Conservation (phyloP, 108 stramenopile genomes). For the Nitzschia putrida region DNA sequence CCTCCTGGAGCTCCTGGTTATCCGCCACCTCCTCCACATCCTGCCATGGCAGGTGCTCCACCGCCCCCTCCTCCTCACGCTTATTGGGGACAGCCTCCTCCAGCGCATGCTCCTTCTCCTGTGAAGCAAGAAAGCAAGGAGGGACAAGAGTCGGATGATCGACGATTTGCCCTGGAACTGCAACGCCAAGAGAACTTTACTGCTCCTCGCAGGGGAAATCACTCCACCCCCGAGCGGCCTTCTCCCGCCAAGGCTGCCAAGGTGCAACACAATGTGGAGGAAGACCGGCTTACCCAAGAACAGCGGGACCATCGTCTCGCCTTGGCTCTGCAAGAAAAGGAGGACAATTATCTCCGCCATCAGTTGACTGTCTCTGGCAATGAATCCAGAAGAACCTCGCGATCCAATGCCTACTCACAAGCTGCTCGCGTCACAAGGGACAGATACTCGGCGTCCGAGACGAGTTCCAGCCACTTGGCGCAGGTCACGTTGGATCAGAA, state of each 20-base stretch:
- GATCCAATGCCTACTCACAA: conserved; percentile 27
- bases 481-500: neutral
- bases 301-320: conserved; percentile 30
- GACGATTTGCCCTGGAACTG: conserved; percentile 68
- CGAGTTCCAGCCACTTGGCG: conserved; percentile 7
- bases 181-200: conserved; percentile 75
- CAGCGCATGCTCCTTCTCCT: neutral
- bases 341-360: conserved; percentile 7
- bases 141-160: conserved; percentile 68
- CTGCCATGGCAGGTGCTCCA: conserved; percentile 7
- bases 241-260: neutral
- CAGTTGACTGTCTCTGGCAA: neutral
- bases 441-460: neutral
- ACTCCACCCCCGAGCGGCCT: neutral
- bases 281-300: conserved; percentile 16
- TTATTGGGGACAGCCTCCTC: conserved; percentile 10
- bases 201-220: conserved; percentile 40
- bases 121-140: neutral
- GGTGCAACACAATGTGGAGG: neutral
- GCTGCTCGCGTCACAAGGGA: conserved; percentile 1
- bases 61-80: conserved; percentile 6
- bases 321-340: conserved; percentile 22
- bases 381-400: conserved; percentile 9
- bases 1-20: conserved; percentile 14
- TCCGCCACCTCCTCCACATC: conserved; percentile 19